Percentiles rank a stretch among this genome's conserved stretches.
Conservation (phyloP, 352 stramenopile genomes). For the Globisporangium okanoganense region DNA sequence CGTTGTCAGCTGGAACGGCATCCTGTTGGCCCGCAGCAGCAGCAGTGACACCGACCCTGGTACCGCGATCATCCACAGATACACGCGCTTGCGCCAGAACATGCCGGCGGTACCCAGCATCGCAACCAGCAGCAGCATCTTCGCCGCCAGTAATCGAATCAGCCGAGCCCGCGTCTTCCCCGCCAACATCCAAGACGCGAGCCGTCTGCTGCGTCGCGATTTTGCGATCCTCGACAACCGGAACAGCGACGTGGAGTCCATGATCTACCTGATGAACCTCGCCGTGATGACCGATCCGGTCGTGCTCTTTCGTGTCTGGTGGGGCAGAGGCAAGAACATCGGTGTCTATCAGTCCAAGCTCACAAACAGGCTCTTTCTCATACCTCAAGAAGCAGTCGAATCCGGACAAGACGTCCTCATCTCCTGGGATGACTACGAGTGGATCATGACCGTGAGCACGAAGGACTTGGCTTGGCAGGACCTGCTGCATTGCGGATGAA, state of each 20-base stretch:
- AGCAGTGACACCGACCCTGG: background rate
- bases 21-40: background rate
- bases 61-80: background rate
- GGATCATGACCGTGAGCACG: background rate
- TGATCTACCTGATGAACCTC: slow-evolving; percentile 16
- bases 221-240: slow-evolving; percentile 2
- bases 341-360: slow-evolving; percentile 1
- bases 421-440: background rate
- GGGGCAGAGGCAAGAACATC: background rate
- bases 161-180: background rate
- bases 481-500: background rate
- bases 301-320: slow-evolving; percentile 1
- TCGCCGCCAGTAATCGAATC: background rate
- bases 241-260: slow-evolving; percentile 12
- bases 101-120: background rate
- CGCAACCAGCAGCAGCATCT: background rate
- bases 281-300: slow-evolving; percentile 15
- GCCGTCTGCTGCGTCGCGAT: background rate
- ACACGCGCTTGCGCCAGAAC: background rate
- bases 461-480: background rate
- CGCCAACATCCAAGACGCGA: background rate
- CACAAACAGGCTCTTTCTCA: background rate
- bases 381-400: background rate
- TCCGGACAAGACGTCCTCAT: background rate
- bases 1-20: slow-evolving; percentile 4